Evolutionary conservation across 2,329 filamentous ascomycete species (phyloP), one percentile per base, ranked within the genome.

Genomic region (Hypoxylon sp.): DNA sequence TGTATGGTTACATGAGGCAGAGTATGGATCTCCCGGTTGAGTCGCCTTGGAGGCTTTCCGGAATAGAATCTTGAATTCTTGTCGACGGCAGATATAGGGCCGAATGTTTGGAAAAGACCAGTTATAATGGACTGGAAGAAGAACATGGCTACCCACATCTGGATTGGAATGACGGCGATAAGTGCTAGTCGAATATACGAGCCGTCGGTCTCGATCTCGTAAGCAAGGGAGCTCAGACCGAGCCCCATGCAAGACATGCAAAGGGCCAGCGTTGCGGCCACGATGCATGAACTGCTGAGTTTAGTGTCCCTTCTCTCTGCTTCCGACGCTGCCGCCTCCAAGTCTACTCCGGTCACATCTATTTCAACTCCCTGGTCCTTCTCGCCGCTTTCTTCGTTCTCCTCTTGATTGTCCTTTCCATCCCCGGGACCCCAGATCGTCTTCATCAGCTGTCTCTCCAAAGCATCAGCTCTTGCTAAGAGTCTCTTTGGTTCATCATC

Each of bases 401-500:
- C 80, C 2, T 79, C 73, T 3, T 76, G 74, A 1, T 81, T 78
- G 1, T 80, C 78, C 11, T 80, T 78, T 3, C 80, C 73, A 16
- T 80, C 75, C 11, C 81, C 82, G 8, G 65, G 73, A 37, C 77
- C 77, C 86, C 88, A 90, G 45, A 90, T 87, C 79, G 87, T 85
- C 66, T 82, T 78, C 76, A 89, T 84, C 57, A 89, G 77, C 39
- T 82, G 81, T 54, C 78, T 74, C 73, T 89, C 85, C 32, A 90
- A 80, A 45, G 79, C 78, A 56, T 82, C 78, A 0, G 82, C 85
- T 41, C 88, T 81, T 12, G 80, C 76, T 9, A 89, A 76, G 14
- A 89, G 76, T 61, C 84, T 82, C 68, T 84, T 82, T 12, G 87
- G 85, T 41, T 88, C 83, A 68, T 90, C 88, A 45, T 88, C 88